These are phyloP conservation scores for Penicillium antarcticum DNA, from an alignment of 495 filamentous ascomycete species.

Conservation along the genomic window DNA sequence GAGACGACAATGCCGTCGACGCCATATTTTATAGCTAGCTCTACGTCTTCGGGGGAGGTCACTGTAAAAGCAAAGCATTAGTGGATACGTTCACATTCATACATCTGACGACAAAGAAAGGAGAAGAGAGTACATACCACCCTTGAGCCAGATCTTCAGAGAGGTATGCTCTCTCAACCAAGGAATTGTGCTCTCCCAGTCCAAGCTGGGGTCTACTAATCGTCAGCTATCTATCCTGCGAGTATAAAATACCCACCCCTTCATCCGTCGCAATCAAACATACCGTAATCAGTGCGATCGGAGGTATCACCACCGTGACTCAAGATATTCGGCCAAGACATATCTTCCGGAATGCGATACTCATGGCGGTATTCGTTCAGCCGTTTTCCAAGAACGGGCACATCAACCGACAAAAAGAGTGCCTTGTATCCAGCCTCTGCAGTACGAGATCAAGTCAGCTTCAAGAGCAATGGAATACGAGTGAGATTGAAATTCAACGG, in stretches of 20 bases:
- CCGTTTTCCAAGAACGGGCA: constrained; percentile 71
- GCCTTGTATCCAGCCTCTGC: constrained; percentile 83
- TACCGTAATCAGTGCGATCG: constrained; percentile 31
- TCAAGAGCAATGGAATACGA: neutral
- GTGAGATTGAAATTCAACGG: too few relatives aligned
- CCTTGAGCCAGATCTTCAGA: constrained; percentile 93
- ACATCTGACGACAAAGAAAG: too few relatives aligned
- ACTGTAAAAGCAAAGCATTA: constrained; percentile 36
- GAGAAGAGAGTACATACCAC: constrained; percentile 35
- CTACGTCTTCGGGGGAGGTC: constrained; percentile 72
- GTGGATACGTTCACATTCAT: neutral
- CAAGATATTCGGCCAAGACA: constrained; percentile 32
- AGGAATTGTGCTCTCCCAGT: constrained; percentile 78
- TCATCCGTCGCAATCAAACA: neutral
- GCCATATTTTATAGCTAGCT: constrained; percentile 69
- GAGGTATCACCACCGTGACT: constrained; percentile 27
- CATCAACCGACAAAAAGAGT: constrained; percentile 91
- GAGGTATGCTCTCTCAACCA: constrained; percentile 83
- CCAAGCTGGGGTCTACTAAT: constrained; percentile 78
- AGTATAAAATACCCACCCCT: neutral
- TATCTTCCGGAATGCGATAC: constrained; percentile 37
- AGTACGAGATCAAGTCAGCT: neutral
- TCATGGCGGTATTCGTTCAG: constrained; percentile 45
- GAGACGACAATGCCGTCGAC: constrained; percentile 86
- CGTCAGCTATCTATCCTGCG: neutral